Evolutionary conservation across 345 rosid genomes (phyloP).

Genomic region (Lepidium africanum): DNA sequence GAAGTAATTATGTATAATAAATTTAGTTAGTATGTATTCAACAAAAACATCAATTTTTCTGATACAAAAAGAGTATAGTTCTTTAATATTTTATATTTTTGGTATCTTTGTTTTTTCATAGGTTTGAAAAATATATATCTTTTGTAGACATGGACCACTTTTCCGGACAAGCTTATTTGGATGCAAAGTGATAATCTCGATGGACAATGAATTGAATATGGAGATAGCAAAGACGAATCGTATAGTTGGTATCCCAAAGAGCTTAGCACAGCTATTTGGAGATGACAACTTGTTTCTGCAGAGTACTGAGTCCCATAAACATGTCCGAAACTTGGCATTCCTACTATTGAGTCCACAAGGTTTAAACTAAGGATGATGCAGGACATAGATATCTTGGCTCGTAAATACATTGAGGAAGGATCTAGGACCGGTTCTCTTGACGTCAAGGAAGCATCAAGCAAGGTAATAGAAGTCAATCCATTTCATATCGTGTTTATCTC

Average conservation of each 20-base stretch:
- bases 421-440: neutral
- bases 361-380: neutral
- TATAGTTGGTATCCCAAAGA: neutral
- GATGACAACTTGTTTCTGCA: constrained; percentile 4
- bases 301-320: neutral
- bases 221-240: constrained; percentile 9
- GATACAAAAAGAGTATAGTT: too few relatives aligned
- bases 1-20: too few relatives aligned
- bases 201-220: neutral
- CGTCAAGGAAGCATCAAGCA: constrained; percentile 5
- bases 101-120: neutral
- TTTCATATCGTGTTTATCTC: neutral
- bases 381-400: neutral
- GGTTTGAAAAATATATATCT: neutral
- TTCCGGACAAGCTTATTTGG: constrained; percentile 23
- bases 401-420: neutral
- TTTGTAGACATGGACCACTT: constrained; percentile 8
- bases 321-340: neutral
- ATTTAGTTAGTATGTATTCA: too few relatives aligned
- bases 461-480: neutral
- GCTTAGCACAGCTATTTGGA: constrained; percentile 1
- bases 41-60: too few relatives aligned
- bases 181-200: constrained; percentile 3
- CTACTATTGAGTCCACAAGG: neutral
- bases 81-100: too few relatives aligned